Evolutionary conservation across 305 asterid genomes (phyloP).

Genomic region (Fraxinus nigra): DNA sequence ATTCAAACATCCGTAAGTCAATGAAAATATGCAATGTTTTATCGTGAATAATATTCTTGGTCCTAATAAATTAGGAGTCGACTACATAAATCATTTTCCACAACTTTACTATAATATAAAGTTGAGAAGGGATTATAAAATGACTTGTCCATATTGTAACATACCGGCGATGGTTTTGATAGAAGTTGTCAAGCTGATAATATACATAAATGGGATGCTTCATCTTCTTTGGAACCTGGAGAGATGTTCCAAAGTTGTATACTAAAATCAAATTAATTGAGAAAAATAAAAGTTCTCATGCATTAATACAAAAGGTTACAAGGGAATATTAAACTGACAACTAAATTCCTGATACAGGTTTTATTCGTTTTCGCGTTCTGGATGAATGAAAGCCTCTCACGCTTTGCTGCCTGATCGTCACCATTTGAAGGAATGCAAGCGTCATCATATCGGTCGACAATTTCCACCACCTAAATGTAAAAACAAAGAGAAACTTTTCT

Average conservation of each 20-base stretch:
- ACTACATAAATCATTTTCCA: not conserved
- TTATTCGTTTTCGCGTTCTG: constrained; percentile 45
- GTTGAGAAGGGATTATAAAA: not conserved
- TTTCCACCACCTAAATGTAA: constrained; percentile 67
- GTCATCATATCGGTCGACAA: constrained; percentile 67
- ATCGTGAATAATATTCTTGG: no score
- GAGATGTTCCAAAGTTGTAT: not conserved
- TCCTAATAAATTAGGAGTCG: not conserved
- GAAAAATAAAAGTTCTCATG: not conserved
- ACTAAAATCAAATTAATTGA: not conserved
- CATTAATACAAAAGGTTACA: not conserved
- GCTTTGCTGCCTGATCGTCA: constrained; percentile 1
- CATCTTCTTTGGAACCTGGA: constrained; percentile 74
- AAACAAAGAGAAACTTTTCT: not conserved
- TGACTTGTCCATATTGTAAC: not conserved
- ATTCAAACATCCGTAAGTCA: no score
- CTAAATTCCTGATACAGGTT: constrained; percentile 53
- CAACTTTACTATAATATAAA: no score
- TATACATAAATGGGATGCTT: constrained; percentile 58
- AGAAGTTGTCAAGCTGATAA: constrained; percentile 69
- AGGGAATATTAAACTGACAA: constrained; percentile 33
- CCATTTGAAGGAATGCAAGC: constrained; percentile 46
- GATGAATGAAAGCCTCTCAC: constrained; percentile 46
- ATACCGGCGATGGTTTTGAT: constrained; percentile 71
- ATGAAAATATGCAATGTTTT: not conserved